A percentile compares a stretch with the other conserved stretches of the same genome.
Conservation (phyloP, 331 rosid species). For the Malus hybrid region DNA sequence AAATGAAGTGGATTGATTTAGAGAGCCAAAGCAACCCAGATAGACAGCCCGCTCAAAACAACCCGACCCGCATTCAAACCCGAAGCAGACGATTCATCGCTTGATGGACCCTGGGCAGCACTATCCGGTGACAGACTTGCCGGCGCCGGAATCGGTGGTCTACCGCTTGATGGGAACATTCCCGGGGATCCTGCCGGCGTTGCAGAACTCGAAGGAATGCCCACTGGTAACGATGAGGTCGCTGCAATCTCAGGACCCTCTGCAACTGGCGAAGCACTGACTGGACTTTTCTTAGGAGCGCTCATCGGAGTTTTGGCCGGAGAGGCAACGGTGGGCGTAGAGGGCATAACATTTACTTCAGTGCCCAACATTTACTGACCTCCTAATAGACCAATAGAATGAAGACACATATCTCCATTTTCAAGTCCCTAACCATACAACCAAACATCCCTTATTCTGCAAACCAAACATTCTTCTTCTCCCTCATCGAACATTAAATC, state of each 20-base stretch:
- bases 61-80: conserved; percentile 21
- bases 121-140: conserved; percentile 44
- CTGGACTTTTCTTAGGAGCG: conserved; percentile 38
- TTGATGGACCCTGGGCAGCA: conserved; percentile 32
- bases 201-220: too few relatives aligned
- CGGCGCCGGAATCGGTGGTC: conserved; percentile 43
- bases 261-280: conserved; percentile 33
- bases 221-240: too few relatives aligned
- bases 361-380: too few relatives aligned
- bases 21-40: conserved; percentile 39
- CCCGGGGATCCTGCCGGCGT: conserved; percentile 38
- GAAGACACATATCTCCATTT: too few relatives aligned
- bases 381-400: too few relatives aligned
- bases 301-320: conserved; percentile 23
- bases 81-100: conserved; percentile 58
- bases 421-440: too few relatives aligned
- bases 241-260: too few relatives aligned
- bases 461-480: too few relatives aligned
- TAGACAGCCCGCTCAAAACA: conserved; percentile 29
- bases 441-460: too few relatives aligned
- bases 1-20: background rate
- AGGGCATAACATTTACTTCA: too few relatives aligned
- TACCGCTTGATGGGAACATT: conserved; percentile 39
- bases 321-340: conserved; percentile 26
- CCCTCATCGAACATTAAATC: too few relatives aligned